Conservation (phyloP, 2,329 filamentous ascomycete species). For the Elsinoe necatrix region DNA sequence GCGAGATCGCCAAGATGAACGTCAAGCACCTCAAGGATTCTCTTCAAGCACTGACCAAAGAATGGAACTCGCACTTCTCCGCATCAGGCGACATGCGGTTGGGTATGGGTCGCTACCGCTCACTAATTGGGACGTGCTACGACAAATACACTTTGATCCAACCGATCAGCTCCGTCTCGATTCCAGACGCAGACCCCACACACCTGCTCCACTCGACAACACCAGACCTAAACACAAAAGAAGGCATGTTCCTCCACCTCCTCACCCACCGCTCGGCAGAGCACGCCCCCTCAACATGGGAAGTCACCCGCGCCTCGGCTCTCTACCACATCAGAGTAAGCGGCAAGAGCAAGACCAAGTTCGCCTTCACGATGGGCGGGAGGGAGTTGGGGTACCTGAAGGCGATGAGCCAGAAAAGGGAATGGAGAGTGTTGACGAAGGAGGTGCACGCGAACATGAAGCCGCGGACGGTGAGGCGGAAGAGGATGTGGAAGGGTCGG, state of each 20-base stretch:
- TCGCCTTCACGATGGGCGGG: conserved; percentile 36
- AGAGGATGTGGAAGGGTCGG: conserved; percentile 2
- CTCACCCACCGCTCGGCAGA: conserved; percentile 21
- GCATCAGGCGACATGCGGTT: not conserved
- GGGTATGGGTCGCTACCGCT: not conserved
- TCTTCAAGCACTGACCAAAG: conserved; percentile 7
- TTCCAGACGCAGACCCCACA: not conserved
- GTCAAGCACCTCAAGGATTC: conserved; percentile 7
- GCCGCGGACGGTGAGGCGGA: not conserved
- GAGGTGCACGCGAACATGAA: not conserved
- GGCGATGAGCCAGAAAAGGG: conserved; percentile 16
- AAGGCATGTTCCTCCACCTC: not conserved
- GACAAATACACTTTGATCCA: not conserved
- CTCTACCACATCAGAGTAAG: conserved; percentile 28
- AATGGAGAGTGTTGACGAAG: not conserved
- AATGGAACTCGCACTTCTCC: not conserved
- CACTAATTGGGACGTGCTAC: not conserved
- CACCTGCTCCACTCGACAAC: not conserved
- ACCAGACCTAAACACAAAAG: not conserved
- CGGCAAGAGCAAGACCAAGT: conserved; percentile 17
- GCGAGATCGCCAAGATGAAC: not conserved
- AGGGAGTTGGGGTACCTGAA: conserved; percentile 34
- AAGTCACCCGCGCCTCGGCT: conserved; percentile 39
- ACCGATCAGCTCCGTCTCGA: not conserved
- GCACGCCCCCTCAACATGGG: conserved; percentile 30